Conservation (phyloP, 257 asterid species). For the Petunia axillaris region DNA sequence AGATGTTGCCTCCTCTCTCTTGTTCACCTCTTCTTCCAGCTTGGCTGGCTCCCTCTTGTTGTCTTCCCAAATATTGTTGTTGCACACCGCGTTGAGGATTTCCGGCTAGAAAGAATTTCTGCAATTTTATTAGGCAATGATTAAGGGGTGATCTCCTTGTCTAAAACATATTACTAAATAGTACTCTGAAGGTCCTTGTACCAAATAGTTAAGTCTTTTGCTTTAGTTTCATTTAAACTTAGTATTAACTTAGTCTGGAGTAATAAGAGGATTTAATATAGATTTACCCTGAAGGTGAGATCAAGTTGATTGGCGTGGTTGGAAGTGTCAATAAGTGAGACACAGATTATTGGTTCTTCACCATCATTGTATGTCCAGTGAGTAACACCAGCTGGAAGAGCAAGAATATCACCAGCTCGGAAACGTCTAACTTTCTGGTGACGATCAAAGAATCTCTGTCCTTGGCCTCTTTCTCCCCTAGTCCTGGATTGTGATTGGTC, state of each 20-base stretch:
- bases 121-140: neutral
- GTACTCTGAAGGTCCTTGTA: no score
- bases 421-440: conserved; percentile 60
- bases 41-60: neutral
- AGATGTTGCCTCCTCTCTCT: conserved; percentile 38
- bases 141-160: no score
- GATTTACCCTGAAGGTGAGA: conserved; percentile 48
- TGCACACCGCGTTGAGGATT: conserved; percentile 43
- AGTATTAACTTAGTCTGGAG: no score
- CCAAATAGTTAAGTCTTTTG: no score
- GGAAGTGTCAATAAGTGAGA: conserved; percentile 46
- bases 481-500: neutral
- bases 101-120: conserved; percentile 73
- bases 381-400: conserved; percentile 54
- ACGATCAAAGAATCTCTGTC: conserved; percentile 38
- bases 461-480: neutral
- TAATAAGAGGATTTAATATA: no score
- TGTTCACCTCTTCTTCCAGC: conserved; percentile 23
- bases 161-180: no score
- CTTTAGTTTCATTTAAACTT: no score
- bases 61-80: conserved; percentile 19
- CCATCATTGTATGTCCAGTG: conserved; percentile 59
- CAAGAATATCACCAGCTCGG: conserved; percentile 56
- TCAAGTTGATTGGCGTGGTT: conserved; percentile 65
- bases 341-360: conserved; percentile 45